phyloP scores from a whole-genome alignment of 768 basidiomycete species.

The Tephrocybe sp. region DNA sequence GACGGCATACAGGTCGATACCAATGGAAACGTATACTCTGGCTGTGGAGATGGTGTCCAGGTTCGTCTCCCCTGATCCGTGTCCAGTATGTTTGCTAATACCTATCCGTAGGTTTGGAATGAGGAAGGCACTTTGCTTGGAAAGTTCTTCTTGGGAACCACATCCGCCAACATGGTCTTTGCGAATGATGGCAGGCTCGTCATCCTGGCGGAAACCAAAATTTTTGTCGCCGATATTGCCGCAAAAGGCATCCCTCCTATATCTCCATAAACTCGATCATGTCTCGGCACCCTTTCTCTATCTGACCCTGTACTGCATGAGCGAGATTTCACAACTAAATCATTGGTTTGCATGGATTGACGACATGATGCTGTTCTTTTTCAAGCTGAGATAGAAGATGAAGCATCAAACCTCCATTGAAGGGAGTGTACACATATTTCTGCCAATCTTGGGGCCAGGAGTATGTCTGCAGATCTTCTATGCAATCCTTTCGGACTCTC shows the following conservation, averaged over 20 bases:
- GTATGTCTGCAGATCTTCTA: too few species aligned
- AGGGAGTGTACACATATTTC: too few species aligned
- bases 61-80: conserved; percentile 25
- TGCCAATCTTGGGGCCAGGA: too few species aligned
- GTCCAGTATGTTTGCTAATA: not conserved
- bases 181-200: conserved; percentile 41
- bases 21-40: conserved; percentile 65
- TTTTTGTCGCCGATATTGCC: conserved; percentile 47
- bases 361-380: too few species aligned
- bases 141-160: conserved; percentile 57
- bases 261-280: conserved; percentile 1
- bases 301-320: too few species aligned
- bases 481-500: too few species aligned
- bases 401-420: too few species aligned
- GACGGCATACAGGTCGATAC: conserved; percentile 69
- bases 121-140: conserved; percentile 55
- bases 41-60: conserved; percentile 69
- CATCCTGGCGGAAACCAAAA: conserved; percentile 47
- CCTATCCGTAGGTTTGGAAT: conserved; percentile 48
- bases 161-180: conserved; percentile 47
- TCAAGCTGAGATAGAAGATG: too few species aligned
- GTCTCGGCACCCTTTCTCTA: too few species aligned
- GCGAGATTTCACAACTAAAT: too few species aligned
- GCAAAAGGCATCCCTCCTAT: conserved; percentile 27
- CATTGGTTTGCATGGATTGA: too few species aligned